phyloP scores from a whole-genome alignment of 2,329 filamentous ascomycete genomes.

The Xylaria sp. region DNA sequence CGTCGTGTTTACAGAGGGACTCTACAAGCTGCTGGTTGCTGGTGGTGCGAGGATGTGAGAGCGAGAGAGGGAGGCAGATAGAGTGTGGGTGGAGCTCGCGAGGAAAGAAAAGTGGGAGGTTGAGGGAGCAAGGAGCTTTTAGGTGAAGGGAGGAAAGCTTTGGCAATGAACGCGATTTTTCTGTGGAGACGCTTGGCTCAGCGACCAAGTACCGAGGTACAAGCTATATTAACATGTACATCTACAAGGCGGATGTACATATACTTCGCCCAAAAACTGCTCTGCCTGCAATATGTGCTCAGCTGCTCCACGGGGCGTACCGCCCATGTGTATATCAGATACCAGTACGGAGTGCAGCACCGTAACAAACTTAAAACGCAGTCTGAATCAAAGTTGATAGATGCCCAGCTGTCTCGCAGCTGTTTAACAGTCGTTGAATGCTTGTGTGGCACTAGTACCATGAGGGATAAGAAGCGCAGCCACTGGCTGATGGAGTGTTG shows the following conservation, averaged over 20 bases:
- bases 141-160: slow-evolving; percentile 14
- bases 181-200: slow-evolving; percentile 1
- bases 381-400: too few relatives aligned
- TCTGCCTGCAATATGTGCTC: neutral
- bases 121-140: slow-evolving; percentile 16
- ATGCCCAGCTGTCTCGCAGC: slow-evolving; percentile 12
- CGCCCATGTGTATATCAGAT: slow-evolving; percentile 1
- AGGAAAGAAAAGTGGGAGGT: slow-evolving; percentile 28
- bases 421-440: slow-evolving; percentile 6
- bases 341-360: neutral
- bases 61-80: slow-evolving; percentile 19
- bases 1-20: neutral
- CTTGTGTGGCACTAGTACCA: neutral
- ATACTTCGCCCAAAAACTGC: neutral
- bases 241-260: too few relatives aligned
- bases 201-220: slow-evolving; percentile 15
- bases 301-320: neutral
- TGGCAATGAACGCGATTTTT: slow-evolving; percentile 15
- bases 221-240: too few relatives aligned
- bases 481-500: neutral
- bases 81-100: slow-evolving; percentile 29
- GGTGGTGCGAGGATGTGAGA: slow-evolving; percentile 24
- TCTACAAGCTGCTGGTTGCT: neutral
- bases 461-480: neutral
- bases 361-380: too few relatives aligned